A percentile compares a stretch with the other conserved stretches of the same genome.
Evolutionary conservation across 169 alveolate species (phyloP).

Genomic region (Cyclospora cayetanensis): DNA sequence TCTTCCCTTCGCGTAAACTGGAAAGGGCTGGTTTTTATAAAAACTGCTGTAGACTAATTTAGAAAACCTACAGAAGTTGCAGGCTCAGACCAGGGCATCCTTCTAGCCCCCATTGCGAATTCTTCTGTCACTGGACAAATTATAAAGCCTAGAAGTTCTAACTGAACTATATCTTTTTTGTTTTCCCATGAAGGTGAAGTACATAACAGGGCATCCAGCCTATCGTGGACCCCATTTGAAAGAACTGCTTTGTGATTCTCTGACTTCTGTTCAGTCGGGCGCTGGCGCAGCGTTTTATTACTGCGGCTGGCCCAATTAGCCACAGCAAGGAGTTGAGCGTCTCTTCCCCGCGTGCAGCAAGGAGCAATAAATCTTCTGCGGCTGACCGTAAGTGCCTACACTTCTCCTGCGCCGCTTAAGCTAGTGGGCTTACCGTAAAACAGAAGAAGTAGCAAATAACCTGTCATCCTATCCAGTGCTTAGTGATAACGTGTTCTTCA

Average conservation of each 20-base stretch:
- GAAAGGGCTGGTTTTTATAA: background rate
- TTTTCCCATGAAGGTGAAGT: too few species aligned
- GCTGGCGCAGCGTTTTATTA: constrained; percentile 48
- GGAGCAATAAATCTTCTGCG: background rate
- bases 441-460: too few species aligned
- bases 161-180: too few species aligned
- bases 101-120: background rate
- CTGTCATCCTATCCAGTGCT: too few species aligned
- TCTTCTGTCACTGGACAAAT: background rate
- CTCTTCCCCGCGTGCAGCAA: background rate
- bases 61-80: background rate
- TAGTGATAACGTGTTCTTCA: too few species aligned
- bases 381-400: constrained; percentile 36
- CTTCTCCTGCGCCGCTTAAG: too few species aligned
- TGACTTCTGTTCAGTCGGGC: constrained; percentile 35
- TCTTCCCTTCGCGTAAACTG: background rate
- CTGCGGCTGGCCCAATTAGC: background rate
- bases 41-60: background rate
- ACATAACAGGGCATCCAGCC: too few species aligned
- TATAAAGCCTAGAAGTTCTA: background rate
- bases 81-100: background rate
- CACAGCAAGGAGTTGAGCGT: background rate
- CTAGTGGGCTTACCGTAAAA: too few species aligned
- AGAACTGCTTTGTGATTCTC: background rate
- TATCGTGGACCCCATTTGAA: background rate